Percentiles rank a stretch among this genome's conserved stretches.
Evolutionary conservation across 2,329 filamentous ascomycete species (phyloP).

Genomic region (Fusarium napiforme): DNA sequence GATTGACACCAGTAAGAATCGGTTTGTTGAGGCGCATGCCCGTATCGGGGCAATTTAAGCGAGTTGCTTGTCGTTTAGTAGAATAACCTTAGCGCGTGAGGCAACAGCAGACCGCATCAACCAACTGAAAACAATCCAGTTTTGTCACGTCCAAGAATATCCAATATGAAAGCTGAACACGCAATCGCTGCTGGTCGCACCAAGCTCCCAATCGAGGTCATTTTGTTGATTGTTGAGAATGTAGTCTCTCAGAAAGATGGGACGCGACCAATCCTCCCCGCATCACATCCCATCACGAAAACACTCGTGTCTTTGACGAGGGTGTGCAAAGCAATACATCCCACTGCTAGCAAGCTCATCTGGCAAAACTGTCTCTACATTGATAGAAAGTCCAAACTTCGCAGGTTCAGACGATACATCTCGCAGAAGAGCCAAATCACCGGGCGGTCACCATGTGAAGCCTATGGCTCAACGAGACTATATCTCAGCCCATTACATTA

Average conservation of each 20-base stretch:
- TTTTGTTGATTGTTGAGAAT: slow-evolving; percentile 22
- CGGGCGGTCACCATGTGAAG: not conserved
- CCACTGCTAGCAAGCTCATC: slow-evolving; percentile 4
- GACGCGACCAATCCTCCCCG: not conserved
- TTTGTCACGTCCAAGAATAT: not conserved
- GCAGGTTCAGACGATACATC: not conserved
- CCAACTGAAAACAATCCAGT: not conserved
- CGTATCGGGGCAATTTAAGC: not conserved
- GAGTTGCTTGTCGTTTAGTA: not conserved
- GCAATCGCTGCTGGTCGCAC: rapidly evolving
- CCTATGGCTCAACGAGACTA: not conserved
- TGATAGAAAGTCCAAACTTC: not conserved
- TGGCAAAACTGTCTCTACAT: slow-evolving; percentile 27
- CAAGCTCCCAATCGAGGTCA: slow-evolving; percentile 10
- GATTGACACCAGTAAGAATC: not conserved
- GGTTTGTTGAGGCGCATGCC: not conserved
- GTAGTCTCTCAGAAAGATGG: not conserved
- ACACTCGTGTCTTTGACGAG: slow-evolving; percentile 14
- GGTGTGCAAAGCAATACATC: slow-evolving; percentile 8
- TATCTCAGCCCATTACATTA: slow-evolving; percentile 7
- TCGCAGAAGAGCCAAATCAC: not conserved
- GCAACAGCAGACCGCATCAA: not conserved
- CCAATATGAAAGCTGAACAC: not conserved
- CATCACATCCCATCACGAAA: slow-evolving; percentile 10
- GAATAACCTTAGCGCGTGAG: not conserved